Base-by-base conservation (phyloP, 2,329 filamentous ascomycete species). In the Zasmidium angulare region DNA sequence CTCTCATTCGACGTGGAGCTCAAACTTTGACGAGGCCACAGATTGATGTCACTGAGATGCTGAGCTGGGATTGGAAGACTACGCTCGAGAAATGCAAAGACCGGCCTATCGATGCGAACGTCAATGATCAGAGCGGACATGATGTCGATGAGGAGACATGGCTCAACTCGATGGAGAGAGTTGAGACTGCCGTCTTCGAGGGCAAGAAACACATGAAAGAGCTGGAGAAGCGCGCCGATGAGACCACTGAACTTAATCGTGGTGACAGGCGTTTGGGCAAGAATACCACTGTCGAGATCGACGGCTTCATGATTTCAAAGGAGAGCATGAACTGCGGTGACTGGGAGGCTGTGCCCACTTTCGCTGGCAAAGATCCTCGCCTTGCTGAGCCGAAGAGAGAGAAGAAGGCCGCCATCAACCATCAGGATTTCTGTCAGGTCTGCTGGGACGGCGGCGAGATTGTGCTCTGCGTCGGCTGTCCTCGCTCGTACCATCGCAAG, bases 331-430 rank as follows among this genome's bases (percentile, higher is more conserved):
- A 73, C 10, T 84, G 82, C 59, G 77, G 70, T 1, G 75, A 81
- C 56, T 84, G 82, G 78, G 84, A 86, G 66, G 83, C 84, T 2
- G 82, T 86, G 1, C 81, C 83, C 1, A 85, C 83, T 0, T 66
- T 84, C 48, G 80, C 81, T 4, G 82, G 82, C 24, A 84, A 84
- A 65, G 80, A 85, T 63, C 77, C 81, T 10, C 75, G 78, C 14
- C 75, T 84, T 17, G 79, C 79, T 0, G 79, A 82, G 22, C 75
- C 76, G 0, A 77, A 79, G 55, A 77, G 77, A 11, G 76, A 75
- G n/a, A 83, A 84, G 72, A 79, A 76, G 48, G 74, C 73, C 1
- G 68, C 75, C 0, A 74, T 84, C 49, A 64, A 70, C 0, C 78
- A 84, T 50, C 81, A 86, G 66, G 72, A 76, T 21, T 78, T 82